Conservation (phyloP, 805 yeast genomes). For the Nakazawaea anatomiae region DNA sequence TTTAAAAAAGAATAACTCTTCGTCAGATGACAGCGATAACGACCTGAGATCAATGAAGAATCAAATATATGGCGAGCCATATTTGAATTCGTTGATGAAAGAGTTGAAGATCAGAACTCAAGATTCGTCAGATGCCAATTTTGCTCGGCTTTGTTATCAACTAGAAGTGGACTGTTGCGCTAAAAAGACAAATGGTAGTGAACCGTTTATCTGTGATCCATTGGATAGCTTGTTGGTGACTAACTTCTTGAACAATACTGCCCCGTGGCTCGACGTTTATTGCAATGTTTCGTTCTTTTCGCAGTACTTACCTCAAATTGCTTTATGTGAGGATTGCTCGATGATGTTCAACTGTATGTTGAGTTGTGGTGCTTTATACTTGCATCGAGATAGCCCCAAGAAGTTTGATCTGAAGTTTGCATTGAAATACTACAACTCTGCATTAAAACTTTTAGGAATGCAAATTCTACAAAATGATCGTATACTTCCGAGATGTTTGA, state of each 20-base stretch:
- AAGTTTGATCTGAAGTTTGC: constrained; percentile 10
- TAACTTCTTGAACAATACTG: constrained; percentile 7
- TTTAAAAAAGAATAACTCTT: not conserved
- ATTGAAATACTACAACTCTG: constrained; percentile 11
- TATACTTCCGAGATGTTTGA: constrained; percentile 6
- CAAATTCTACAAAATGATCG: constrained; percentile 9
- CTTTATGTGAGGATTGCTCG: constrained; percentile 10
- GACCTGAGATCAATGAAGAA: not conserved
- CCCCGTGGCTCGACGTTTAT: constrained; percentile 11
- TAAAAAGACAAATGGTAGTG: constrained; percentile 5
- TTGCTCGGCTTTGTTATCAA: constrained; percentile 1
- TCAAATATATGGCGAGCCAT: not conserved
- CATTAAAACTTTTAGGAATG: constrained; percentile 13
- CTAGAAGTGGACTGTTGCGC: constrained; percentile 5
- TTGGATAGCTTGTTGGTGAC: constrained; percentile 9
- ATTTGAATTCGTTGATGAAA: constrained; percentile 8
- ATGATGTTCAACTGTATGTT: constrained; percentile 11
- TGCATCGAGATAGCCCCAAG: constrained; percentile 11
- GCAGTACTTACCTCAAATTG: constrained; percentile 4
- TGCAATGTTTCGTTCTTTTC: constrained; percentile 10
- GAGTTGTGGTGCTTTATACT: constrained; percentile 13
- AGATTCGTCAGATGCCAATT: constrained; percentile 3
- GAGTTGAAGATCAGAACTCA: not conserved
- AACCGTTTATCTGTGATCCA: constrained; percentile 12
- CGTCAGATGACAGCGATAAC: constrained; percentile 1